Evolutionary conservation across 2,329 filamentous ascomycete genomes (phyloP).

Genomic region (Pestalotiopsis sp.): DNA sequence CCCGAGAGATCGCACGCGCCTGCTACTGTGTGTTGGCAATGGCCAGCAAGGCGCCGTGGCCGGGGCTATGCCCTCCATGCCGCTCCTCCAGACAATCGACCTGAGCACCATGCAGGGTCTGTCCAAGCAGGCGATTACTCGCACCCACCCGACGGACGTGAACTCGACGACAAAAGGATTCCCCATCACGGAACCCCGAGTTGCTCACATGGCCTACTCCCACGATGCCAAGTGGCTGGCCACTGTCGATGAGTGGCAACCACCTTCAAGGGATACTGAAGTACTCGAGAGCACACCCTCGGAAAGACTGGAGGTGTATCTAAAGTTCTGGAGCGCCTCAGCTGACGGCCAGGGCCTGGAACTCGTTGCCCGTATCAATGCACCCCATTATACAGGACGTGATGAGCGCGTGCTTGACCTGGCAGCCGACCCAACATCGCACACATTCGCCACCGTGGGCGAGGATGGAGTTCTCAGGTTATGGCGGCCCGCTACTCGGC

Average conservation of each 20-base stretch:
- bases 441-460: constrained; percentile 83
- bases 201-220: constrained; percentile 76
- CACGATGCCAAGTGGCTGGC: constrained; percentile 86
- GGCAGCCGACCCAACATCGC: constrained; percentile 66
- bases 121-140: constrained; percentile 83
- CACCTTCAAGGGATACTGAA: constrained; percentile 68
- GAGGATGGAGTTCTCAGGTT: constrained; percentile 77
- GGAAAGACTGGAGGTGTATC: constrained; percentile 70
- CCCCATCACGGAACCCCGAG: constrained; percentile 74
- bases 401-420: constrained; percentile 71
- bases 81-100: constrained; percentile 81
- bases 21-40: constrained; percentile 70
- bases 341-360: constrained; percentile 57
- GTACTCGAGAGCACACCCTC: constrained; percentile 50
- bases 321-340: constrained; percentile 88
- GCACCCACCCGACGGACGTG: constrained; percentile 83
- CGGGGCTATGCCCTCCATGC: constrained; percentile 51
- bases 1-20: constrained; percentile 62
- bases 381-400: constrained; percentile 68
- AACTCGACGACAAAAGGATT: constrained; percentile 74
- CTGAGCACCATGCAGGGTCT: constrained; percentile 77
- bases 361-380: constrained; percentile 80
- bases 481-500: constrained; percentile 76
- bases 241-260: constrained; percentile 89
- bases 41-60: constrained; percentile 60